A percentile compares a stretch with the other conserved stretches of the same genome.
These are phyloP conservation scores for Ogataea pilisensis DNA, from an alignment of 805 yeast species.

Conservation along the genomic window DNA sequence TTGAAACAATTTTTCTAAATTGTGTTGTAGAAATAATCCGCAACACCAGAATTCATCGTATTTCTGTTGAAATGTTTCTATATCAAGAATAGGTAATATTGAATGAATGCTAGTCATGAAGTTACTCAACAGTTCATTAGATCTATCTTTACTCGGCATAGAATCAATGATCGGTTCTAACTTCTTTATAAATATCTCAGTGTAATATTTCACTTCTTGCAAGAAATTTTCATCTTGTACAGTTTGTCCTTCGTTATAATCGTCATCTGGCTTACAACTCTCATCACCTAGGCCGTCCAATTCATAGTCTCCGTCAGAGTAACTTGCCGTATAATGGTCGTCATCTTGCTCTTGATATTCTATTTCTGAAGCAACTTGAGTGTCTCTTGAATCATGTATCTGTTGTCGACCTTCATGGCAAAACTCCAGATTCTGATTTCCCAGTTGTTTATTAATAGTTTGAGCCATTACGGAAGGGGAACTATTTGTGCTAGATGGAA, in stretches of 20 bases:
- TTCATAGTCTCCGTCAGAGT: constrained; percentile 20
- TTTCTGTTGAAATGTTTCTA: constrained; percentile 40
- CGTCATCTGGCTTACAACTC: not conserved
- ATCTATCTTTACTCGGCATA: constrained; percentile 46
- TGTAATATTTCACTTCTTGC: not conserved
- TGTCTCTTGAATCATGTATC: no score
- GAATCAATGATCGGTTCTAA: constrained; percentile 29
- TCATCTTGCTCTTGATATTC: not conserved
- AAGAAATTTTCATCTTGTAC: not conserved
- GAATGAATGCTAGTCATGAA: constrained; percentile 51
- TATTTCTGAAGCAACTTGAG: not conserved
- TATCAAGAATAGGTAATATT: constrained; percentile 49
- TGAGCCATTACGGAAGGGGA: not conserved
- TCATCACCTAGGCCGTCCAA: not conserved
- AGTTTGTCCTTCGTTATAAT: constrained; percentile 2
- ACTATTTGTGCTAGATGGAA: not conserved
- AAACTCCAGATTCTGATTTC: not conserved
- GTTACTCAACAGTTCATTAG: constrained; percentile 43
- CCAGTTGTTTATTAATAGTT: not conserved
- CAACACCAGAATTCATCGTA: constrained; percentile 44
- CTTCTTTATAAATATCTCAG: constrained; percentile 23
- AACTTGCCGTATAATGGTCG: not conserved
- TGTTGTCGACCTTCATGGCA: constrained; percentile 3
- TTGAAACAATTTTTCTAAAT: constrained; percentile 18
- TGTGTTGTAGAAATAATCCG: constrained; percentile 20